These are phyloP conservation scores for Pseudopithomyces maydicus DNA, from an alignment of 2,329 filamentous ascomycete species.

Conservation along the genomic window DNA sequence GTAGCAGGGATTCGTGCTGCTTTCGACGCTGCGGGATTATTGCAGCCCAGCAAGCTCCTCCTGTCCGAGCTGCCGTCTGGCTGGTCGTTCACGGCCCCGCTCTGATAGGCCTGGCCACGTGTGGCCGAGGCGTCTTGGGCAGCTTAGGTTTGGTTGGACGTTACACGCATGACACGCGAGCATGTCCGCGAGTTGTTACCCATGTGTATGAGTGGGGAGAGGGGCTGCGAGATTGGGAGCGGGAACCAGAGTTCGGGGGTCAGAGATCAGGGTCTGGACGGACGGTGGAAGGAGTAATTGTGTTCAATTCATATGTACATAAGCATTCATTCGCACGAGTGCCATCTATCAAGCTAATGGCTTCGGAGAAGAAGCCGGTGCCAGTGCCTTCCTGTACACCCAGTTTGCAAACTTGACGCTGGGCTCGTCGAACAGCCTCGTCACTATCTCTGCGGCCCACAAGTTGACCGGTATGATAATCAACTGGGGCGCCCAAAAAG, in stretches of 20 bases:
- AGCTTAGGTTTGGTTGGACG: too few species aligned
- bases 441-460: slow-evolving; percentile 39
- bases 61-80: slow-evolving; percentile 14
- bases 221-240: too few species aligned
- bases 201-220: too few species aligned
- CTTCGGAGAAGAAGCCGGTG: slow-evolving; percentile 15
- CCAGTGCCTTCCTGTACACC: slow-evolving; percentile 58
- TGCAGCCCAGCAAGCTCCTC: neutral
- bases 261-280: too few species aligned
- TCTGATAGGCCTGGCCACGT: too few species aligned
- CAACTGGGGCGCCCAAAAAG: slow-evolving; percentile 64
- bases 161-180: neutral
- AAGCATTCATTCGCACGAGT: neutral
- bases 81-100: too few species aligned
- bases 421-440: slow-evolving; percentile 53
- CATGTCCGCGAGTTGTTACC: neutral
- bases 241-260: too few species aligned
- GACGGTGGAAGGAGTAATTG: neutral
- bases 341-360: neutral
- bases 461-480: slow-evolving; percentile 47
- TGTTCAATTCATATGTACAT: slow-evolving; percentile 1
- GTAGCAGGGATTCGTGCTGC: neutral
- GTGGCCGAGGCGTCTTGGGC: too few species aligned
- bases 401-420: slow-evolving; percentile 57
- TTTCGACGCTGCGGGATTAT: neutral